phyloP scores from a whole-genome alignment of 805 yeast species.

The Candida alai region DNA sequence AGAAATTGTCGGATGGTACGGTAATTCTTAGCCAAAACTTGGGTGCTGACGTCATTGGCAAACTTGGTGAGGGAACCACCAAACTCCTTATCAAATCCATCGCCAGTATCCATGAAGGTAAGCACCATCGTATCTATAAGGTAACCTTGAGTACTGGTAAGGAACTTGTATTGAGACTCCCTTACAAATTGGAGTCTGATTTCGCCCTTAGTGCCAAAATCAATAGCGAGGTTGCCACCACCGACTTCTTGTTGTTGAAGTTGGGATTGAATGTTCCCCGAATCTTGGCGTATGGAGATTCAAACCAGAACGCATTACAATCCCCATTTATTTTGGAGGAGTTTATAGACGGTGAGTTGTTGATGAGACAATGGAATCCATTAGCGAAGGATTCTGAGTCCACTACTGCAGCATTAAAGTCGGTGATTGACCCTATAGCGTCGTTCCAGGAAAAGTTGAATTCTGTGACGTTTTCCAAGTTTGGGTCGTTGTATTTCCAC shows the following conservation, averaged over 20 bases:
- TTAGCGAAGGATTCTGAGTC: conserved; percentile 50
- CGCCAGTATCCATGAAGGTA: conserved; percentile 88
- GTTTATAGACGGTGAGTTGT: conserved; percentile 67
- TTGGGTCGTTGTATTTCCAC: conserved; percentile 79
- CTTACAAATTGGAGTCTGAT: conserved; percentile 72
- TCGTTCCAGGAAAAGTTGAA: conserved; percentile 58
- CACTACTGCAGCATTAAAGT: conserved; percentile 45
- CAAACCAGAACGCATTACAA: conserved; percentile 57
- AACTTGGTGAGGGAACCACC: conserved; percentile 35
- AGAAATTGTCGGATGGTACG: conserved; percentile 41
- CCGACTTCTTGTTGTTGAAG: conserved; percentile 72
- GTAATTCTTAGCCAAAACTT: conserved; percentile 48
- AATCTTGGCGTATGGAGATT: conserved; percentile 63
- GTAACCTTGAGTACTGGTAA: conserved; percentile 59
- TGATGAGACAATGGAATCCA: conserved; percentile 93
- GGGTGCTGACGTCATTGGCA: conserved; percentile 40
- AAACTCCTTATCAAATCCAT: conserved; percentile 59
- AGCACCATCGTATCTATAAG: conserved; percentile 85
- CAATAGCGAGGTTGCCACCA: conserved; percentile 89
- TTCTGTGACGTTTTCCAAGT: conserved; percentile 58
- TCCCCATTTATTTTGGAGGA: conserved; percentile 82
- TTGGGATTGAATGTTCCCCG: conserved; percentile 69
- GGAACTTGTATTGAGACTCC: conserved; percentile 74
- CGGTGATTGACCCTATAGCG: conserved; percentile 69
- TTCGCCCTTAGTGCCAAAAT: conserved; percentile 62